Percentiles rank a stretch among this genome's conserved stretches.
Conservation (phyloP, 2,329 filamentous ascomycete species). For the Calonectria pseudoturangicola region DNA sequence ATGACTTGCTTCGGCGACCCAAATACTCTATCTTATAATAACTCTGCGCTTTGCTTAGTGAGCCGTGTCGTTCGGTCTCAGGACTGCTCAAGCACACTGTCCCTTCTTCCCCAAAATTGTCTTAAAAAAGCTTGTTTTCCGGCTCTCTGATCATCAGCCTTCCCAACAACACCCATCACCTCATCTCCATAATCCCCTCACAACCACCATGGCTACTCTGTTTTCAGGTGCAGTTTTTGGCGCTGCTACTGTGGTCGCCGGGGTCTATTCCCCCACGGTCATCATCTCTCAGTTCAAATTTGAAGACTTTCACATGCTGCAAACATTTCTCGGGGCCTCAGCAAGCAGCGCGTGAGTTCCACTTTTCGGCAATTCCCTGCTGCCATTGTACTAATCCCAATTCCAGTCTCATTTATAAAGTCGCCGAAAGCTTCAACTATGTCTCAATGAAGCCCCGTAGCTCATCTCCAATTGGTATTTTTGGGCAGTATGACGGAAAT, state of each 20-base stretch:
- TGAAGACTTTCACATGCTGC: constrained; percentile 79
- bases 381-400: neutral
- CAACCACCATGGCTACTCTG: constrained; percentile 56
- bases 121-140: constrained; percentile 5
- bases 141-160: constrained; percentile 2
- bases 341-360: constrained; percentile 76
- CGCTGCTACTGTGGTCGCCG: constrained; percentile 75
- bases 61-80: constrained; percentile 14
- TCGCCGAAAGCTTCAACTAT: constrained; percentile 66
- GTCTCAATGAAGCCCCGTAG: constrained; percentile 67
- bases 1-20: constrained; percentile 27
- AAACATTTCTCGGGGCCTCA: constrained; percentile 78
- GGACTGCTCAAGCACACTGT: neutral
- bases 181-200: constrained; percentile 8
- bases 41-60: constrained; percentile 17
- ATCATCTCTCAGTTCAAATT: constrained; percentile 78
- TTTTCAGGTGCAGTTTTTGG: constrained; percentile 76
- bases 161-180: neutral
- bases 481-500: constrained; percentile 77
- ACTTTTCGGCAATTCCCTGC: too few species aligned
- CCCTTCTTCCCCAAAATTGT: neutral
- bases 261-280: constrained; percentile 75
- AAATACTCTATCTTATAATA: neutral
- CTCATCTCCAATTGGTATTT: constrained; percentile 71
- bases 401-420: constrained; percentile 65